These are phyloP conservation scores for Nepenthes alata DNA, from an alignment of 179 eudicot species.

Conservation along the genomic window DNA sequence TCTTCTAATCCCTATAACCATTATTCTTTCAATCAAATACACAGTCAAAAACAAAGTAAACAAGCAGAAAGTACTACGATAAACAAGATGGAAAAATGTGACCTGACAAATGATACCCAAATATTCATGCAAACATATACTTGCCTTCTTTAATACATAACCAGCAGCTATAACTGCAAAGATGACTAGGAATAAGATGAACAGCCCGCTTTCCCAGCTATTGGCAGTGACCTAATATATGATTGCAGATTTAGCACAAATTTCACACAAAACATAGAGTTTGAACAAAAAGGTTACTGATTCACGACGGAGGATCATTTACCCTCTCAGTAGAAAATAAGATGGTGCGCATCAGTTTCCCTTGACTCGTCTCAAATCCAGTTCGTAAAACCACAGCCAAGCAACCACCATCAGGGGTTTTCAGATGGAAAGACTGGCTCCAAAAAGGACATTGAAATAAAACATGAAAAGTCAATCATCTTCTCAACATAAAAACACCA, in stretches of 20 bases:
- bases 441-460: slow-evolving; percentile 1
- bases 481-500: background rate
- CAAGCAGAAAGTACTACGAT: background rate
- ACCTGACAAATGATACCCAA: background rate
- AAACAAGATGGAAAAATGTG: background rate
- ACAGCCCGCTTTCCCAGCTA: slow-evolving; percentile 99
- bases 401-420: slow-evolving; percentile 97
- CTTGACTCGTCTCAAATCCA: slow-evolving; percentile 95
- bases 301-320: slow-evolving; percentile 10
- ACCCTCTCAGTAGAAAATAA: slow-evolving; percentile 98
- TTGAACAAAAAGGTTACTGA: background rate
- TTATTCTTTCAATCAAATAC: background rate
- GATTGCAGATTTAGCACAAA: slow-evolving; percentile 7
- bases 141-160: slow-evolving; percentile 92
- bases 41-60: background rate
- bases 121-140: slow-evolving; percentile 5
- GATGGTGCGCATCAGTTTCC: slow-evolving; percentile 95
- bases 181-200: slow-evolving; percentile 84
- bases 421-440: slow-evolving; percentile 53
- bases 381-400: slow-evolving; percentile 93
- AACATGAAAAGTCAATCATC: background rate
- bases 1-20: slow-evolving; percentile 83
- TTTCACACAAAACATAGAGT: background rate
- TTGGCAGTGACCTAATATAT: slow-evolving; percentile 82
- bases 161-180: slow-evolving; percentile 98